These are phyloP conservation scores for Fusarium pseudocircinatum DNA, from an alignment of 2,329 filamentous ascomycete species.

Conservation along the genomic window DNA sequence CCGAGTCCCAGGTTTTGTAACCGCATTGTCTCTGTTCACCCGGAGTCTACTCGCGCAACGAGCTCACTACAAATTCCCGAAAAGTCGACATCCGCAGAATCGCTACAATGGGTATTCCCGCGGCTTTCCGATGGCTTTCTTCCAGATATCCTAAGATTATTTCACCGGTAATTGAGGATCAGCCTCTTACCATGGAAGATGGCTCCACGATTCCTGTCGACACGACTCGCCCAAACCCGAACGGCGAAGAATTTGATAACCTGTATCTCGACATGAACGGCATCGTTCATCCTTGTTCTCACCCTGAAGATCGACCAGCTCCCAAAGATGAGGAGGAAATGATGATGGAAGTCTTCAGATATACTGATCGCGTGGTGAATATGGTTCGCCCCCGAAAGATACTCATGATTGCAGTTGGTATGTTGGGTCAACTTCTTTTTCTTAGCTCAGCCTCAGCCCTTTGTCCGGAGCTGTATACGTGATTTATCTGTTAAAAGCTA, in stretches of 20 bases:
- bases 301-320: conserved; percentile 91
- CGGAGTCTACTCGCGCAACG: conserved; percentile 1
- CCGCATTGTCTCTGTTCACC: background rate
- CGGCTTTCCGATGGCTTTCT: conserved; percentile 95
- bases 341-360: conserved; percentile 98
- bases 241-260: conserved; percentile 98
- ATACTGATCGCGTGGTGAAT: conserved; percentile 98
- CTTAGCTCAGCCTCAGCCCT: background rate
- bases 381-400: conserved; percentile 98
- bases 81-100: background rate
- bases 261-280: conserved; percentile 99
- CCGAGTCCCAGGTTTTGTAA: background rate
- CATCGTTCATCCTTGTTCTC: conserved; percentile 98
- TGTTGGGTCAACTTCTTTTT: conserved; percentile 44
- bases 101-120: conserved; percentile 85
- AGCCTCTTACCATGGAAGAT: conserved; percentile 80
- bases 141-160: conserved; percentile 98
- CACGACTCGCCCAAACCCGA: conserved; percentile 85
- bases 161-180: conserved; percentile 87
- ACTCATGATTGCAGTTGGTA: conserved; percentile 96
- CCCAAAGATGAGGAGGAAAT: conserved; percentile 97
- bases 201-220: conserved; percentile 87
- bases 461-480: background rate
- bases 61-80: conserved; percentile 8
- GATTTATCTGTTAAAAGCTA: conserved; percentile 33